Percentiles rank a stretch among this genome's conserved stretches.
Evolutionary conservation across 257 asterid species (phyloP).

Genomic region (Fraxinus cuspidata): DNA sequence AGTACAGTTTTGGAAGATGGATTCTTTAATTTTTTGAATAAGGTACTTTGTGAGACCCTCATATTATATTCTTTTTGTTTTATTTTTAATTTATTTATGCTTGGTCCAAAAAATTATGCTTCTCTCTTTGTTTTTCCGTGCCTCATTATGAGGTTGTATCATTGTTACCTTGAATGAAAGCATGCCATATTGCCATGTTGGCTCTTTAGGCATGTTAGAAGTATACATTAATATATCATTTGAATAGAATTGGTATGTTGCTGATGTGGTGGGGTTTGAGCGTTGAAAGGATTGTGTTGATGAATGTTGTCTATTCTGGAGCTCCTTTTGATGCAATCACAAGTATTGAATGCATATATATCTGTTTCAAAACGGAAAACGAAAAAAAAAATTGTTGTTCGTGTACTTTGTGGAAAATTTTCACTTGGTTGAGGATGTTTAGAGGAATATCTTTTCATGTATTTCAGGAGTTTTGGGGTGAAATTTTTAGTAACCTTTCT

Average conservation of each 20-base stretch:
- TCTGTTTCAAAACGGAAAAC: not conserved
- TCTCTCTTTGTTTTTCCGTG: not conserved
- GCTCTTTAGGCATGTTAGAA: not conserved
- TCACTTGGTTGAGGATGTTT: not conserved
- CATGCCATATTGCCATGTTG: not conserved
- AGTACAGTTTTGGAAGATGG: slow-evolving; percentile 58
- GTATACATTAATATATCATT: not conserved
- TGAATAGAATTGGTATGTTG: not conserved
- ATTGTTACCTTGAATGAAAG: not conserved
- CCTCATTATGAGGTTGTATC: not conserved
- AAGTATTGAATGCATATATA: too few relatives aligned
- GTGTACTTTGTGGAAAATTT: not conserved
- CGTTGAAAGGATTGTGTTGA: not conserved
- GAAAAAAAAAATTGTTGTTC: not conserved
- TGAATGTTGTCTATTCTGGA: too few relatives aligned
- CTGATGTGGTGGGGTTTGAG: not conserved
- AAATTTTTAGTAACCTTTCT: too few relatives aligned
- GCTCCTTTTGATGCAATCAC: too few relatives aligned
- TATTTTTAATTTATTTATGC: not conserved
- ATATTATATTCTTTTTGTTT: not conserved
- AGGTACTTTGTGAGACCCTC: slow-evolving; percentile 41
- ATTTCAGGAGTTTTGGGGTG: too few relatives aligned
- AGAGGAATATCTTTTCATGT: not conserved
- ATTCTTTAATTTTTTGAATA: slow-evolving; percentile 72
- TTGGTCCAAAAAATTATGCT: not conserved